These are phyloP conservation scores for Trichosporon sp. DNA, from an alignment of 1,284 basidiomycete species.

Conservation along the genomic window DNA sequence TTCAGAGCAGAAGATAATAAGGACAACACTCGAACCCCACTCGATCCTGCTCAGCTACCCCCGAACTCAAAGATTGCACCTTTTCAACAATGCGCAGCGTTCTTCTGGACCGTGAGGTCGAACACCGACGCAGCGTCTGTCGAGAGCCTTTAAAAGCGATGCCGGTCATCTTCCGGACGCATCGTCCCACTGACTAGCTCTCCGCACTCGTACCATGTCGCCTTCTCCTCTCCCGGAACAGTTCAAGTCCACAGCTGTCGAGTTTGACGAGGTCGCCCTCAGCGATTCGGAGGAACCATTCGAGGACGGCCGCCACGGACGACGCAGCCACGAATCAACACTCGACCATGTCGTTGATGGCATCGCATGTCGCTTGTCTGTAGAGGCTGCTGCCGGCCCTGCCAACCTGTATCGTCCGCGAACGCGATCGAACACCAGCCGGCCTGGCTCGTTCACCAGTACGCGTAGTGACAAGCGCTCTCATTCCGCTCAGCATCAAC, in stretches of 20 bases:
- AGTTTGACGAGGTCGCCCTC: not conserved
- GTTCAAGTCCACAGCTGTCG: not conserved
- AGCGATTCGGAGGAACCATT: not conserved
- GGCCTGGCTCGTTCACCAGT: constrained; percentile 7
- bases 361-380: constrained; percentile 18
- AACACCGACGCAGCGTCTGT: not conserved
- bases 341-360: constrained; percentile 5
- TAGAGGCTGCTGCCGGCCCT: constrained; percentile 27
- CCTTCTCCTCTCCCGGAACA: not conserved
- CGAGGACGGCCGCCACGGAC: not conserved
- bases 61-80: not conserved
- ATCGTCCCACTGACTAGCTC: not conserved
- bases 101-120: not conserved
- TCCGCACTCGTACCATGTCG: not conserved
- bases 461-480: constrained; percentile 12
- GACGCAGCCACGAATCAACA: not conserved
- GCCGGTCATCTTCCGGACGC: too few species aligned
- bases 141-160: not conserved
- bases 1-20: not conserved
- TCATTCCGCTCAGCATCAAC: not conserved
- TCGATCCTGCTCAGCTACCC: not conserved
- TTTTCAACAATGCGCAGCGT: not conserved
- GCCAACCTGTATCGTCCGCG: constrained; percentile 29
- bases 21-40: not conserved
- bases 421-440: constrained; percentile 21